Evolutionary conservation across 495 filamentous ascomycete genomes (phyloP), one percentile per base, ranked within the genome.

Genomic region (Aspergillus ellipticus): DNA sequence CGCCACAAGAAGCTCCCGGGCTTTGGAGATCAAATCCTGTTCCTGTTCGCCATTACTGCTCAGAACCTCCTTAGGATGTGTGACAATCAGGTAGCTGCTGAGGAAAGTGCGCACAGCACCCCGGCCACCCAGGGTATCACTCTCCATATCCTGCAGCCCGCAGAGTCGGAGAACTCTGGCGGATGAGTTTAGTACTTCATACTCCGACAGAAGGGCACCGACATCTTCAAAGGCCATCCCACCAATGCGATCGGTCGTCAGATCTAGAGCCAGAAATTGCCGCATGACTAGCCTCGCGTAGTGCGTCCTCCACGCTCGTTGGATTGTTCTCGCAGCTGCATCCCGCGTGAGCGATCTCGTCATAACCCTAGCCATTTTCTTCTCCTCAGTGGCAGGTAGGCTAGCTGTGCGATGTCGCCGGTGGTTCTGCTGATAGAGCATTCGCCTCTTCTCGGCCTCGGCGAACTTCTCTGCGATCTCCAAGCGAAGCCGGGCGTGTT

Each of bases 391-490:
- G 46, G 81, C 73, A 1, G 85, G 85, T 58, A 84, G 57, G 57
- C 78, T 87, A 58, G 80, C 75, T 26, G 88, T 90, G 54, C 87
- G 81, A 48, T 81, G 78, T 51, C 89, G 80, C 28, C 82, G 79
- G 61, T 82, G 65, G 63, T 73, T 67, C 69, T 82, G 66, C 78
- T 87, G 71, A 70, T 84, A 73, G 31, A 79, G 61, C 6, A 68
- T 56, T 22, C 78, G 80, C 61, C 93, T 81, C 70, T 79, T 84
- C 68, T 96, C 92, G 4, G 89, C 90, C 59, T 96, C 93, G 15
- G 89, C 92, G 53, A 93, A 81, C 55, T 91, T 86, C 72, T 92
- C 91, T 60, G 94, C 88, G 85, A 96, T 89, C 60, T 96, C 90
- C 42, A 84, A 64, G 29, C 80, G 78, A 53, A 93, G 68, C 58